phyloP scores from a whole-genome alignment of 192 early-diverging fungal genomes.

The Coemansia sp. region DNA sequence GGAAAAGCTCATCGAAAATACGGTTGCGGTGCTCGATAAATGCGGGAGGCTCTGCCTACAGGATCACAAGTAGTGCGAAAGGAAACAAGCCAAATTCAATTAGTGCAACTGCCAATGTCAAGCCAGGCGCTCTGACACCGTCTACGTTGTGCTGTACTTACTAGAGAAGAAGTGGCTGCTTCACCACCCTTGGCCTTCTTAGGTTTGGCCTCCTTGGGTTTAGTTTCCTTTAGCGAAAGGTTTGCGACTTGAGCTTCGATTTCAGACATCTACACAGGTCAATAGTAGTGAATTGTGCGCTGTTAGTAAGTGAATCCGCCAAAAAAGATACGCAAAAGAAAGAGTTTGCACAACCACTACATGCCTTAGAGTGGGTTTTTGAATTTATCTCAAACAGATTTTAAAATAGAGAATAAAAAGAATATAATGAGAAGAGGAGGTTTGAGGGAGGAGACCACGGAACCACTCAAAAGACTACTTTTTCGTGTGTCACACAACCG shows the following conservation, averaged over 20 bases:
- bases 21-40: slow-evolving; percentile 58
- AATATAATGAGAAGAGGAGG: too few species aligned
- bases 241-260: slow-evolving; percentile 40
- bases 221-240: slow-evolving; percentile 36
- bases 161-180: slow-evolving; percentile 23
- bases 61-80: background rate
- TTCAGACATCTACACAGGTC: slow-evolving; percentile 42
- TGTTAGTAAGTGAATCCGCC: background rate
- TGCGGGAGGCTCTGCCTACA: slow-evolving; percentile 49
- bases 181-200: slow-evolving; percentile 19
- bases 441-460: background rate
- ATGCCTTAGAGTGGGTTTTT: background rate
- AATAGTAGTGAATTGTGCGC: background rate
- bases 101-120: background rate
- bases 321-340: background rate
- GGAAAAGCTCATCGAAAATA: slow-evolving; percentile 57
- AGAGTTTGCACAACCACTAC: background rate
- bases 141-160: slow-evolving; percentile 13
- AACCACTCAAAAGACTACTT: background rate
- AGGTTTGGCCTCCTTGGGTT: slow-evolving; percentile 24
- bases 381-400: background rate
- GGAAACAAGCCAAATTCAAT: background rate
- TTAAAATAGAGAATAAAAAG: background rate
- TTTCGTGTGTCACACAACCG: background rate
- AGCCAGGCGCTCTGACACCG: background rate